phyloP scores from a whole-genome alignment of 768 basidiomycete species.

The Mycena filopes region DNA sequence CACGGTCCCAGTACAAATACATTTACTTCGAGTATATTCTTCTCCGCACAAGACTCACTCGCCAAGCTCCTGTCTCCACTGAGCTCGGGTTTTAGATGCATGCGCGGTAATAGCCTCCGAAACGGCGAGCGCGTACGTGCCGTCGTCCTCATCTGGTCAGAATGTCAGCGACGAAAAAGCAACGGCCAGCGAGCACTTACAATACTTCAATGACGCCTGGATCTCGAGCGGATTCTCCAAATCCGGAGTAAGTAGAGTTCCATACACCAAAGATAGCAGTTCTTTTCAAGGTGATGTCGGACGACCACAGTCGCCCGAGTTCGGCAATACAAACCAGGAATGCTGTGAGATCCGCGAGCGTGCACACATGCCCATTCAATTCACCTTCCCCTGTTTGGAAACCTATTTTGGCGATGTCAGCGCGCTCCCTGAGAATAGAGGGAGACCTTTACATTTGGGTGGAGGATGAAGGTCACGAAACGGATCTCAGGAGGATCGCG shows the following conservation, averaged over 20 bases:
- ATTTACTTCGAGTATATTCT: neutral
- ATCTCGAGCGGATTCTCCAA: conserved; percentile 44
- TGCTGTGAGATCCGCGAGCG: neutral
- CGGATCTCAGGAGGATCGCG: conserved; percentile 43
- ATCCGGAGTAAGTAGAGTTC: conserved; percentile 40
- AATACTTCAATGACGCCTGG: conserved; percentile 44
- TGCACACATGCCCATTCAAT: neutral
- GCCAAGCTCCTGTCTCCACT: conserved; percentile 38
- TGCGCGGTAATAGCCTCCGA: conserved; percentile 38
- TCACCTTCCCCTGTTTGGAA: conserved; percentile 45
- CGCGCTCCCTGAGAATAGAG: neutral
- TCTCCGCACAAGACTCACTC: neutral
- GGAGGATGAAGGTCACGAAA: conserved; percentile 43
- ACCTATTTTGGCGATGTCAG: conserved; percentile 32
- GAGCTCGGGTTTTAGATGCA: conserved; percentile 38
- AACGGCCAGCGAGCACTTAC: conserved; percentile 25
- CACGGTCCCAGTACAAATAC: too few species aligned
- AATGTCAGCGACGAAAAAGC: neutral
- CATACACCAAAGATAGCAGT: conserved; percentile 39
- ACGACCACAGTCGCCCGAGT: conserved; percentile 43
- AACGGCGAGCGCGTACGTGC: conserved; percentile 42
- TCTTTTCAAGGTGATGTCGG: conserved; percentile 43
- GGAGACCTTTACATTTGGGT: conserved; percentile 39
- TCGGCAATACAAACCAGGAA: conserved; percentile 42
- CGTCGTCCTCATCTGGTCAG: conserved; percentile 42